Percentiles rank a stretch among this genome's conserved stretches.
phyloP scores from a whole-genome alignment of 129 eudicot genomes.

The Dittrichia graveolens region DNA sequence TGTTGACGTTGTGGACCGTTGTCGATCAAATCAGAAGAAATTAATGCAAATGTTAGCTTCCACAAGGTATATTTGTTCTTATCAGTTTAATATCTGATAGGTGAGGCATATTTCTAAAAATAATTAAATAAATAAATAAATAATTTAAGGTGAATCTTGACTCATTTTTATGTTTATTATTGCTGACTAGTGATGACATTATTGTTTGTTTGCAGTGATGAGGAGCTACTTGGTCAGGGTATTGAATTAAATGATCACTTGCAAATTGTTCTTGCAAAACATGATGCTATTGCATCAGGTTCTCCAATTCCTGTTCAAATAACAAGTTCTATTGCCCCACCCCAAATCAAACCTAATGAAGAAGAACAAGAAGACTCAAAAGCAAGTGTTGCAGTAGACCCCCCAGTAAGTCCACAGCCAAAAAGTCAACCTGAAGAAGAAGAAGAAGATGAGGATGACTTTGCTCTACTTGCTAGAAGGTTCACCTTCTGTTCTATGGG shows the following conservation, averaged over 20 bases:
- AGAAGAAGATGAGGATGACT: slow-evolving; percentile 89
- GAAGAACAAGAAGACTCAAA: slow-evolving; percentile 26
- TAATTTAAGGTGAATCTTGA: no score
- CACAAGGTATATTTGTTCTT: slow-evolving; percentile 43
- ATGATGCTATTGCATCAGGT: slow-evolving; percentile 93
- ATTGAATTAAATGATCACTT: slow-evolving; percentile 70
- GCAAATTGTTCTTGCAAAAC: slow-evolving; percentile 69
- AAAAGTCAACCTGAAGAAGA: slow-evolving; percentile 47
- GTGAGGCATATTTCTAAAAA: no score
- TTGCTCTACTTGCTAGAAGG: slow-evolving; percentile 90
- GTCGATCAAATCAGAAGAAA: slow-evolving; percentile 87
- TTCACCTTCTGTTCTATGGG: slow-evolving; percentile 6
- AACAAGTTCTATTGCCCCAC: slow-evolving; percentile 26
- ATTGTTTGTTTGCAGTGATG: slow-evolving; percentile 56
- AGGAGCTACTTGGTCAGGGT: slow-evolving; percentile 83
- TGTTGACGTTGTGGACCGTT: slow-evolving; percentile 79
- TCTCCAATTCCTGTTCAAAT: slow-evolving; percentile 59
- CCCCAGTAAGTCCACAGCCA: slow-evolving; percentile 29
- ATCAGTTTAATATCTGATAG: neutral
- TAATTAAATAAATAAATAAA: no score
- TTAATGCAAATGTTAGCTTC: slow-evolving; percentile 76
- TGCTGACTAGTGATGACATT: slow-evolving; percentile 7
- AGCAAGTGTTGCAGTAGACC: slow-evolving; percentile 31
- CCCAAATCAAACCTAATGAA: slow-evolving; percentile 40
- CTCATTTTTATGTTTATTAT: no score